Evolutionary conservation across 129 eudicot genomes (phyloP), one percentile per base, ranked within the genome.

Genomic region (Flaveria robusta): DNA sequence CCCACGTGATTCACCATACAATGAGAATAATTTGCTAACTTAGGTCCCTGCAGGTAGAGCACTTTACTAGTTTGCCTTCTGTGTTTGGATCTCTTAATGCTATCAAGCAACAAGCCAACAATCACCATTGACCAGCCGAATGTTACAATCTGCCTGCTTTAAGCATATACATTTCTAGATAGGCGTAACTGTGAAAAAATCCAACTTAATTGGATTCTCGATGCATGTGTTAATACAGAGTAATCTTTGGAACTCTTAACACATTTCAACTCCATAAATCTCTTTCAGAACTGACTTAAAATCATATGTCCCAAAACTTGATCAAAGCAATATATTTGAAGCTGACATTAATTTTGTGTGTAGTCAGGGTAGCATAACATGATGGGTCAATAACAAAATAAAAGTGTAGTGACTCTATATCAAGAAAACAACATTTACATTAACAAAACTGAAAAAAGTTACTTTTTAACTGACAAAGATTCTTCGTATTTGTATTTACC

Each of bases 401-500:
- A 50, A 47, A 66, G 26, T 43, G 15, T 2, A 29, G 34, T 29
- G 34, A 29, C 34, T 29, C 47, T 14, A 52, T 51, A 66, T 22
- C 66, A 37, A 22, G 43, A 34, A 75, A 52, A 51, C 66, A 76
- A 22, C 51, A 49, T 45, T 76, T 50, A 41, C 62, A 76, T 50
- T 34, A 65, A 66, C 66, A 50, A 66, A 75, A 56, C 70, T 10
- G 67, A 68, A 27, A 54, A 68, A 42, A 51, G 34, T 55, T 68
- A 12, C 60, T 74, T 63, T 31, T 67, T 74, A 34, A 45, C 43
- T 54, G 55, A 70, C 70, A 70, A 65, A 41, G 54, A 41, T 74
- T 50, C 19, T 27, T 62, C 50, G 55, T 69, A 47, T 74, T 31
- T 70, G 49, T 72, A 55, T 68, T 78, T 86, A 92, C 99, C 99